Evolutionary conservation across 345 rosid genomes (phyloP).

Genomic region (Hevea brasiliensis): DNA sequence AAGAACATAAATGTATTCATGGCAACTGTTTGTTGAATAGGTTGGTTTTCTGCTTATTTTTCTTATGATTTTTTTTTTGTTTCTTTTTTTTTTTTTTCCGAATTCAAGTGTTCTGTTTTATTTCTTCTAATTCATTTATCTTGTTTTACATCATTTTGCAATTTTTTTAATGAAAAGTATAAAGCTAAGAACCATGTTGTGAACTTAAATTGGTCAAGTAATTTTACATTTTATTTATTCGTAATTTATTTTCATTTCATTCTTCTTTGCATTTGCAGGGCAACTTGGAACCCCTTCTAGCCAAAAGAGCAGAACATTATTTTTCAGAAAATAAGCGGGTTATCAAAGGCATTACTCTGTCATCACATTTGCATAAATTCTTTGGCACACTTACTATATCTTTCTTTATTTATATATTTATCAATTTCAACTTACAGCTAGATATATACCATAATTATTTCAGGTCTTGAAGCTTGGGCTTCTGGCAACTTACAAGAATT

Average conservation of each 20-base stretch:
- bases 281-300: slow-evolving; percentile 51
- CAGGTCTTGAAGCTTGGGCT: slow-evolving; percentile 89
- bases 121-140: background rate
- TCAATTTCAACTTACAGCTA: slow-evolving; percentile 7
- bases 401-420: background rate
- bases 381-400: background rate
- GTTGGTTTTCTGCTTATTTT: background rate
- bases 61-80: no score
- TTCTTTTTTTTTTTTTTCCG: no score
- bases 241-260: background rate
- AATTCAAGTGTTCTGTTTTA: no score
- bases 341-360: slow-evolving; percentile 49
- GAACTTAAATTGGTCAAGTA: background rate
- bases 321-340: slow-evolving; percentile 86
- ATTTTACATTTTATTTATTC: background rate
- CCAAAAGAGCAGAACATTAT: slow-evolving; percentile 87
- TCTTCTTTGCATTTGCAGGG: slow-evolving; percentile 35
- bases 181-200: background rate
- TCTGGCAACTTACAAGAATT: slow-evolving; percentile 63
- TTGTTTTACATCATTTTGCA: background rate
- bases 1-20: background rate
- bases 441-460: slow-evolving; percentile 13
- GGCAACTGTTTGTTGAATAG: background rate
- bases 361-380: background rate
- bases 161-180: background rate